Evolutionary conservation across 2,329 filamentous ascomycete species (phyloP), one percentile per base, ranked within the genome.

Genomic region (Pyrenophora seminiperda): DNA sequence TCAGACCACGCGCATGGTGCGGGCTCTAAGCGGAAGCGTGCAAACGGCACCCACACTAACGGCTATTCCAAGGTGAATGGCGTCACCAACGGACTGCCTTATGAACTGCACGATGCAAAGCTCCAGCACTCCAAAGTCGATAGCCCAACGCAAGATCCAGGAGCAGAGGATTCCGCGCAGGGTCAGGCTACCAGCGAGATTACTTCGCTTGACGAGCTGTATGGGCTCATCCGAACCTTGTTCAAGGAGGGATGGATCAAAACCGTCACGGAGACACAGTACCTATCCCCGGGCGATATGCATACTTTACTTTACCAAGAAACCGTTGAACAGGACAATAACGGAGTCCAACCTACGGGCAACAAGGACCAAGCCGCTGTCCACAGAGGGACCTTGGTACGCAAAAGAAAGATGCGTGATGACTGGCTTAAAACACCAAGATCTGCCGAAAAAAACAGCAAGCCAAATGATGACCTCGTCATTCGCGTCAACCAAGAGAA

Each of bases 401-500:
- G 86, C 71, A 83, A 68, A 77, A 83, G 66, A 75, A 82, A 67
- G 54, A 69, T 76, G 74, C 66, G 74, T 67, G 74, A 78, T 49
- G 71, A 72, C 7, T 73, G 74, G 52, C 62, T 73, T 3, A 52
- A 56, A 4, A 47, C 62, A 3, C 68, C 67, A n/a, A 58, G 56
- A 17, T 63, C 63, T n/a, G 53, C 62, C 2, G 24, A 52, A 52
- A 7, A 7, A 24, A 47, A 56, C 13, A 46, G 47, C 19, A 65
- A 61, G 13, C 57, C 54, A 14, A 67, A 95, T 86, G 82, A 84
- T 41, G 83, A 88, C 50, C 78, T 91, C 57, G 81, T 92, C 29
- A 78, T 97, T 40, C 84, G 87, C 20, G 79, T 97, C 46, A 97
- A 96, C 68, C 87, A 90, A 65, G 88, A 92, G 47, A 95, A 93